phyloP scores from a whole-genome alignment of 306 rosid genomes.

The Sophora flavescens region DNA sequence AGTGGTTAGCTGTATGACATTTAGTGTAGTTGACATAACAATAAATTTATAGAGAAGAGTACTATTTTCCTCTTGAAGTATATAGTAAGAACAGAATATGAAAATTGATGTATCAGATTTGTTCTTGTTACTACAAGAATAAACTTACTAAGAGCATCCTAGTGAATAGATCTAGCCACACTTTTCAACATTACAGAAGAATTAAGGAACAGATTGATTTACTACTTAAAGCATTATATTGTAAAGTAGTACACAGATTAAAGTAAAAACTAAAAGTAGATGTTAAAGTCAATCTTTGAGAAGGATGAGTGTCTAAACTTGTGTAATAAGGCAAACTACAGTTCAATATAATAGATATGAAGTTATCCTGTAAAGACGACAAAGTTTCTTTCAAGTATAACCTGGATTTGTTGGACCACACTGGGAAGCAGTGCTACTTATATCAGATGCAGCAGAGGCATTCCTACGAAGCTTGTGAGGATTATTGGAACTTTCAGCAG shows the following conservation, averaged over 20 bases:
- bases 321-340: slow-evolving; percentile 4
- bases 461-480: slow-evolving; percentile 62
- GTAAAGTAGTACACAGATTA: neutral
- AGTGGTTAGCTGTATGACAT: neutral
- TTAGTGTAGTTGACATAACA: neutral
- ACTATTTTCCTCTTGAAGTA: neutral
- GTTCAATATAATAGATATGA: neutral
- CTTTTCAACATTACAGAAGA: neutral
- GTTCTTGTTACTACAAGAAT: slow-evolving; percentile 3
- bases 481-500: slow-evolving; percentile 50
- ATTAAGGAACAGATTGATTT: slow-evolving; percentile 17
- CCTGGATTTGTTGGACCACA: slow-evolving; percentile 64
- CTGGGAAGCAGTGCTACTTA: slow-evolving; percentile 66
- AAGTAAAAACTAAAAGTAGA: slow-evolving; percentile 5
- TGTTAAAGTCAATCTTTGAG: slow-evolving; percentile 8
- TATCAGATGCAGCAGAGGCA: slow-evolving; percentile 73
- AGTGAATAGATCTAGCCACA: neutral
- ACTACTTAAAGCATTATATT: slow-evolving; percentile 11
- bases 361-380: neutral
- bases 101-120: neutral
- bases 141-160: slow-evolving; percentile 24
- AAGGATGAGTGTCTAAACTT: neutral
- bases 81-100: neutral
- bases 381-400: slow-evolving; percentile 44
- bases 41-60: neutral